Conservation (phyloP, 345 rosid species). For the Noccaea caerulescens region DNA sequence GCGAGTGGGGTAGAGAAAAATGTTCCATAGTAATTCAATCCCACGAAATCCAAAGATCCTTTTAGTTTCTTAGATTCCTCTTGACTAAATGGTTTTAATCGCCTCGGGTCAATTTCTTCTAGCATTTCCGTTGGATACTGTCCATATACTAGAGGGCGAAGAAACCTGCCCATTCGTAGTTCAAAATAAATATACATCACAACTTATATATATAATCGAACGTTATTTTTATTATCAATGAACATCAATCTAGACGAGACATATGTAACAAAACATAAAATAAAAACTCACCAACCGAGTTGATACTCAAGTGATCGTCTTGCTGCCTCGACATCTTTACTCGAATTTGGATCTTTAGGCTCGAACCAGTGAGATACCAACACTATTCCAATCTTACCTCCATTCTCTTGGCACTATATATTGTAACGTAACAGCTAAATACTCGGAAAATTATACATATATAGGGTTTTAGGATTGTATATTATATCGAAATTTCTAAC, state of each 20-base stretch:
- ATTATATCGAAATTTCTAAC: neutral
- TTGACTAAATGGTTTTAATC: constrained; percentile 24
- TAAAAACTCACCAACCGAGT: constrained; percentile 43
- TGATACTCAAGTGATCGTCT: constrained; percentile 41
- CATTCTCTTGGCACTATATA: constrained; percentile 32
- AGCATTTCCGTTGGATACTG: constrained; percentile 36
- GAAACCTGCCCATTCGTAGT: constrained; percentile 35
- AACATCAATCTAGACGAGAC: neutral
- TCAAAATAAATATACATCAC: neutral
- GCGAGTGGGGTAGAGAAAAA: constrained; percentile 37
- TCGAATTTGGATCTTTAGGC: constrained; percentile 34
- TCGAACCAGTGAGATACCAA: constrained; percentile 44
- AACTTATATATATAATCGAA: neutral
- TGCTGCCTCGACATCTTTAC: constrained; percentile 31
- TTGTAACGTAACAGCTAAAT: neutral
- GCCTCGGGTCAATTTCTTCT: neutral
- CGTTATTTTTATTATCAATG: constrained; percentile 1
- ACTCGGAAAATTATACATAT: neutral
- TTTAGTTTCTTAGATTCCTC: constrained; percentile 30
- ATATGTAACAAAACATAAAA: neutral
- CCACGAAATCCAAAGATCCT: constrained; percentile 41
- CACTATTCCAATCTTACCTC: constrained; percentile 45
- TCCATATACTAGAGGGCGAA: constrained; percentile 40
- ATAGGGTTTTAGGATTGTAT: neutral
- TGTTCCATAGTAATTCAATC: constrained; percentile 47